Percentiles rank a stretch among this genome's conserved stretches.
phyloP scores from a whole-genome alignment of 2,329 filamentous ascomycete genomes.

The Lachnellula hyalina region DNA sequence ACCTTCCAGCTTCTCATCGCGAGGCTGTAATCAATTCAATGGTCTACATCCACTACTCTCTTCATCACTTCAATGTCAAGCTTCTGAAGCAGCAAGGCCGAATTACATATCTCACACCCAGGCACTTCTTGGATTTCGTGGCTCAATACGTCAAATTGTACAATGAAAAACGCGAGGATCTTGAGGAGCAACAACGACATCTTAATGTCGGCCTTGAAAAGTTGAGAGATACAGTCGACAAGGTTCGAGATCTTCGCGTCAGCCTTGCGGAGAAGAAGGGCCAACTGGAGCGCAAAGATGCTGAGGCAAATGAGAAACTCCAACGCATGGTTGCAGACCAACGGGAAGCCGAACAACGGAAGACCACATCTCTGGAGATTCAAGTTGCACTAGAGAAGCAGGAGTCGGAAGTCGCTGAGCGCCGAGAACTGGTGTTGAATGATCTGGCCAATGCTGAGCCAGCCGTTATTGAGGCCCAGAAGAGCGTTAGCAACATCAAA shows the following conservation, averaged over 20 bases:
- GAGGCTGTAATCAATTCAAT: conserved; percentile 95
- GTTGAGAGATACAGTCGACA: conserved; percentile 91
- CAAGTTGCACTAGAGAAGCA: conserved; percentile 83
- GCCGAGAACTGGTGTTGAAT: conserved; percentile 76
- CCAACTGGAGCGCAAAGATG: conserved; percentile 88
- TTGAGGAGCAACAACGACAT: conserved; percentile 98
- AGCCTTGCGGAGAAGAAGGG: conserved; percentile 93
- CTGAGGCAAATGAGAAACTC: conserved; percentile 93
- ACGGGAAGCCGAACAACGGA: conserved; percentile 86
- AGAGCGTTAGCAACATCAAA: conserved; percentile 98
- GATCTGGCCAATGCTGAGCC: conserved; percentile 91
- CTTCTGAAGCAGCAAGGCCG: conserved; percentile 88
- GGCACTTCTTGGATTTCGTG: conserved; percentile 97
- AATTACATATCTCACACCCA: conserved; percentile 86
- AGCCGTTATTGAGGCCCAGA: conserved; percentile 85
- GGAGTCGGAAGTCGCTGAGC: conserved; percentile 77
- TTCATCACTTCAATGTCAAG: conserved; percentile 83
- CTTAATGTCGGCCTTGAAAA: conserved; percentile 98
- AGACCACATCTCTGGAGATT: conserved; percentile 81
- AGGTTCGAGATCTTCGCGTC: conserved; percentile 84
- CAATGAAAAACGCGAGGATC: conserved; percentile 95
- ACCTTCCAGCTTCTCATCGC: conserved; percentile 80
- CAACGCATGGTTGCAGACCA: conserved; percentile 97
- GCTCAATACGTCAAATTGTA: conserved; percentile 96
- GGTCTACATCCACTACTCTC: conserved; percentile 97